phyloP scores from a whole-genome alignment of 345 rosid species.

The Toxicodendron radicans region DNA sequence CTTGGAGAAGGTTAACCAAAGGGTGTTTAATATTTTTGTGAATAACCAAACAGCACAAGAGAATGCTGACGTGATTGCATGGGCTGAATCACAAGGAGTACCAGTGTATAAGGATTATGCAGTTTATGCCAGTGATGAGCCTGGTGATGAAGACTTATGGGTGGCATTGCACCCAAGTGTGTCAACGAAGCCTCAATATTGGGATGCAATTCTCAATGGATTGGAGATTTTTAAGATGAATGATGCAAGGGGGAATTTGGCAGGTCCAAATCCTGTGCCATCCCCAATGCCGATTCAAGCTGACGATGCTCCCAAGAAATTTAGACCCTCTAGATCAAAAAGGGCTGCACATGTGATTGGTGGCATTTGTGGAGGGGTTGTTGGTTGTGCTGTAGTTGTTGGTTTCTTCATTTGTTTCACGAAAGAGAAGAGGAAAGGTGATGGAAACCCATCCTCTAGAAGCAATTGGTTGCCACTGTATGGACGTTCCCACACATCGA shows the following conservation, averaged over 20 bases:
- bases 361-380: slow-evolving; percentile 43
- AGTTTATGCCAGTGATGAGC: slow-evolving; percentile 21
- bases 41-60: slow-evolving; percentile 48
- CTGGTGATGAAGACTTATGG: slow-evolving; percentile 34
- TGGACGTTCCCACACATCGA: slow-evolving; percentile 34
- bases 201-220: slow-evolving; percentile 50
- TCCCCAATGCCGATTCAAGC: slow-evolving; percentile 38
- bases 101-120: slow-evolving; percentile 56
- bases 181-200: slow-evolving; percentile 33
- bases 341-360: slow-evolving; percentile 21
- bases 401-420: slow-evolving; percentile 20
- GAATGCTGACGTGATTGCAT: slow-evolving; percentile 48
- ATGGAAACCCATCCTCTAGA: background rate
- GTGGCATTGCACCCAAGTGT: slow-evolving; percentile 50
- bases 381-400: slow-evolving; percentile 35
- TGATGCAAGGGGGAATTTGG: slow-evolving; percentile 38
- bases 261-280: slow-evolving; percentile 51
- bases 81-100: slow-evolving; percentile 42
- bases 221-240: slow-evolving; percentile 60
- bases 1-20: slow-evolving; percentile 36
- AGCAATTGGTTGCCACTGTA: slow-evolving; percentile 41
- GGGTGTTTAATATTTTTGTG: slow-evolving; percentile 48
- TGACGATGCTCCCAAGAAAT: slow-evolving; percentile 18
- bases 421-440: slow-evolving; percentile 21
- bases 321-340: slow-evolving; percentile 16